phyloP scores from a whole-genome alignment of 2,329 filamentous ascomycete genomes.

The Clonostachys rosea region DNA sequence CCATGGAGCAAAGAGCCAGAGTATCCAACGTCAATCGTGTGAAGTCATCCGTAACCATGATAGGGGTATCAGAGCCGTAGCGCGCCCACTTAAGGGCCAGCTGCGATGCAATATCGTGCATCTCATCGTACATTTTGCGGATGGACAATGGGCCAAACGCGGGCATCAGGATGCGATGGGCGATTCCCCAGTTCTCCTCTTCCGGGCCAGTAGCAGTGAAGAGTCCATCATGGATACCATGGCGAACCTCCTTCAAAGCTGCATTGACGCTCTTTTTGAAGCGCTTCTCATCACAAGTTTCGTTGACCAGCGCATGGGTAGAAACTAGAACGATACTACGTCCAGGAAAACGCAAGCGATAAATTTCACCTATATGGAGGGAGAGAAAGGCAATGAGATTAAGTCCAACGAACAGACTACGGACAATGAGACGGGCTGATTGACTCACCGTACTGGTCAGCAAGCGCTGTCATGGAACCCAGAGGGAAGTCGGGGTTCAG shows the following conservation, averaged over 20 bases:
- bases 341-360: conserved; percentile 16
- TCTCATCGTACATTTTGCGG: conserved; percentile 63
- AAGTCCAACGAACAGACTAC: neutral
- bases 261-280: conserved; percentile 54
- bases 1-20: conserved; percentile 67
- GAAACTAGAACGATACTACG: conserved; percentile 44
- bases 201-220: conserved; percentile 40
- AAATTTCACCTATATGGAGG: conserved; percentile 25
- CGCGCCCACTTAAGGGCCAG: conserved; percentile 65
- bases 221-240: conserved; percentile 59
- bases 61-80: conserved; percentile 50
- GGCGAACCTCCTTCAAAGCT: conserved; percentile 49
- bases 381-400: neutral
- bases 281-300: conserved; percentile 61
- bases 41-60: conserved; percentile 62
- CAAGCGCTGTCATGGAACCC: conserved; percentile 45
- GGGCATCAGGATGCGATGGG: conserved; percentile 61
- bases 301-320: conserved; percentile 53
- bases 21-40: conserved; percentile 71
- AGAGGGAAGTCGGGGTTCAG: conserved; percentile 53
- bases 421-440: neutral
- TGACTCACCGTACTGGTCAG: conserved; percentile 55
- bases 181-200: conserved; percentile 56
- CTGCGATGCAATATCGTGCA: conserved; percentile 64
- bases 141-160: conserved; percentile 68